Base-by-base conservation (phyloP, 139 green algal genomes). In the Chlamydomonas schloesseri region DNA sequence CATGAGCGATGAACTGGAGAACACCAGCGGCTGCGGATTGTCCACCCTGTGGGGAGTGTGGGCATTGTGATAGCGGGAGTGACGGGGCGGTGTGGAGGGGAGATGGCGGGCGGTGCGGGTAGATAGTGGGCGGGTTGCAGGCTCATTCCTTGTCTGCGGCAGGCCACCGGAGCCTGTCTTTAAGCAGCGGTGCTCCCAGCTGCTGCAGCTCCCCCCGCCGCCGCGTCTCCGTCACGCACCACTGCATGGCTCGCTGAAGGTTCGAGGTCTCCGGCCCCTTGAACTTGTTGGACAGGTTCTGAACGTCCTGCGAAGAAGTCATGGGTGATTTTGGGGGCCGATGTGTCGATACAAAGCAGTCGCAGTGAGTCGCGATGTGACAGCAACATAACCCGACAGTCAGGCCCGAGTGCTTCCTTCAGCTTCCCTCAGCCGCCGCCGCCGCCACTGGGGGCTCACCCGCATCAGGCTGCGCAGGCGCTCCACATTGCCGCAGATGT, bases 241-340 rank as follows among this genome's bases (percentile, higher is more conserved):
- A 84, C n/a, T 33, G 21, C 78, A 84, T 84, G 78, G 78, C 64
- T 0, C 78, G 62, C 46, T 84, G 78, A n/a, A 84, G 64, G 78
- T 84, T 84, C n/a, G 64, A 46, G 29, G 78, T 74, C 29, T 84
- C 78, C 2, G 78, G 78, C 28, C 33, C 29, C 46, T 84, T 75
- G 46, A 84, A 84, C 65, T 84, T 84, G 78, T n/a, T 21, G 29
- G 64, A 29, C 46, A 84, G 78, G 62, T 84, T 74, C 29, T 84
- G 78, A 0, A 84, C 64, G 46, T 84, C 78, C 78, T 84, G 64
- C 15, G 55, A n/a, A n/a, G n/a, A n/a, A n/a, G n/a, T n/a, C 18
- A 20, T 33, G 26, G 9, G 65, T 23, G 65, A 20, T 23, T 26
- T 26, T 71, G 65, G 29, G 23, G 23, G 58, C 5, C 5, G 58